Percentiles rank a stretch among this genome's conserved stretches.
phyloP scores from a whole-genome alignment of 73 alveolate species.

The Paramecium sonneborni region DNA sequence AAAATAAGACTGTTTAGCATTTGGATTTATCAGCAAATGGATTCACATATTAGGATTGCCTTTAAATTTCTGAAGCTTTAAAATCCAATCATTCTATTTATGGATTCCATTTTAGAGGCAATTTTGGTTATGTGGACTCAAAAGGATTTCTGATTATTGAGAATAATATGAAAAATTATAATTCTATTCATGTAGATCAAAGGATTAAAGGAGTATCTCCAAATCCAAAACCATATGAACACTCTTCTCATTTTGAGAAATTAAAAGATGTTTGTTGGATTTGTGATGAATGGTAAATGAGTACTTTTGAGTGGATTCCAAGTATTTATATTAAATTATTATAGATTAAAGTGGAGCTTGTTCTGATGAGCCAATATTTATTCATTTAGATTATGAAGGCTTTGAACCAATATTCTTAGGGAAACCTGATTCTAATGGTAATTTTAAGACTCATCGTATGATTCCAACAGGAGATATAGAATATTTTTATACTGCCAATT shows the following conservation, averaged over 20 bases:
- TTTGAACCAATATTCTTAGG: conserved; percentile 35
- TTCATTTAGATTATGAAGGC: conserved; percentile 54
- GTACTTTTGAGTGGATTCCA: conserved; percentile 33
- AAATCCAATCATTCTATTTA: conserved; percentile 3
- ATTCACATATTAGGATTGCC: background rate
- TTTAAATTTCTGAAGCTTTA: background rate
- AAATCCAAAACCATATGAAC: background rate
- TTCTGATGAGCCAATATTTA: conserved; percentile 45
- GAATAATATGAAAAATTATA: background rate
- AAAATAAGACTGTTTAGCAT: conserved; percentile 6
- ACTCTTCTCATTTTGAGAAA: background rate
- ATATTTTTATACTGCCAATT: conserved; percentile 36
- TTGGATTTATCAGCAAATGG: conserved; percentile 19
- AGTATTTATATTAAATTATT: background rate
- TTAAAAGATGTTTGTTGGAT: conserved; percentile 52
- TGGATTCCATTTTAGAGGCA: conserved; percentile 58
- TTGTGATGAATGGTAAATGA: conserved; percentile 54
- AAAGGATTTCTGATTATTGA: conserved; percentile 36
- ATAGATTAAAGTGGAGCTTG: conserved; percentile 42
- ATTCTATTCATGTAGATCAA: background rate
- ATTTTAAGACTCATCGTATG: conserved; percentile 19
- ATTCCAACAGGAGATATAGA: conserved; percentile 27
- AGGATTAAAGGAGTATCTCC: background rate
- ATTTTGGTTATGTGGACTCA: conserved; percentile 54
- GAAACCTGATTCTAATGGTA: background rate